phyloP scores from a whole-genome alignment of 2,329 filamentous ascomycete species.

The Immersiporthe knoxdaviesiana region DNA sequence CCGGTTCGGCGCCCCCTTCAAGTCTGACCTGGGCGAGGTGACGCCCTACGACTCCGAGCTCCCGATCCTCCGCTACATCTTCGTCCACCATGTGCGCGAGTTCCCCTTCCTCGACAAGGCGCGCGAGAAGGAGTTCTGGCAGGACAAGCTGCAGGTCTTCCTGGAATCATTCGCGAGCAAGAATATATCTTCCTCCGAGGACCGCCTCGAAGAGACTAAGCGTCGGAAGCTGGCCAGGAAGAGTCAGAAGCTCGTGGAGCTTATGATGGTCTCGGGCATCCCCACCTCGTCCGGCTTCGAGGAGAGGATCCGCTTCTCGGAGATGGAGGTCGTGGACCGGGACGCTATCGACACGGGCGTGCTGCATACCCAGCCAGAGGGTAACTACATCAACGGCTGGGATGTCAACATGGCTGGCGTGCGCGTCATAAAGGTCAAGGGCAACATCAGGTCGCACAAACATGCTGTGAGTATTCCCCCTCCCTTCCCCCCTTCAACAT shows the following conservation, averaged over 20 bases:
- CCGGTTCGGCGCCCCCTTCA: slow-evolving; percentile 94
- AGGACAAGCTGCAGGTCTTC: slow-evolving; percentile 96
- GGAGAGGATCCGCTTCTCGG: slow-evolving; percentile 93
- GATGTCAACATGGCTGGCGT: slow-evolving; percentile 95
- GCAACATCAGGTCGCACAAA: slow-evolving; percentile 86
- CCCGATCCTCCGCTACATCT: slow-evolving; percentile 92
- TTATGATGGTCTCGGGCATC: slow-evolving; percentile 99
- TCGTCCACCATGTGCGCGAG: slow-evolving; percentile 96
- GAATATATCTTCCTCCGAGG: slow-evolving; percentile 95
- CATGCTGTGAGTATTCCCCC: slow-evolving; percentile 86
- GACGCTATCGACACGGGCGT: slow-evolving; percentile 91
- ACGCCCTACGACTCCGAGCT: slow-evolving; percentile 92
- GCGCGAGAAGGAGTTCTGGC: slow-evolving; percentile 98
- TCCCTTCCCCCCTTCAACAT: too few relatives aligned
- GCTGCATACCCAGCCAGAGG: slow-evolving; percentile 84
- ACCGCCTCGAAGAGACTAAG: slow-evolving; percentile 95
- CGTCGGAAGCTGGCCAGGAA: slow-evolving; percentile 88
- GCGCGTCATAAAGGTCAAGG: slow-evolving; percentile 76
- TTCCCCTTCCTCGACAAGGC: slow-evolving; percentile 98
- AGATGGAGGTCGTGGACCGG: slow-evolving; percentile 94
- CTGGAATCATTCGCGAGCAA: slow-evolving; percentile 97
- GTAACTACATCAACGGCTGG: slow-evolving; percentile 93
- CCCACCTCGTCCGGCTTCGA: slow-evolving; percentile 96
- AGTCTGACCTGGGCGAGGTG: slow-evolving; percentile 88
- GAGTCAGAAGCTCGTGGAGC: slow-evolving; percentile 91